A percentile compares a stretch with the other conserved stretches of the same genome.
Conservation (phyloP, 2,329 filamentous ascomycete genomes). For the Talaromyces marneffei region DNA sequence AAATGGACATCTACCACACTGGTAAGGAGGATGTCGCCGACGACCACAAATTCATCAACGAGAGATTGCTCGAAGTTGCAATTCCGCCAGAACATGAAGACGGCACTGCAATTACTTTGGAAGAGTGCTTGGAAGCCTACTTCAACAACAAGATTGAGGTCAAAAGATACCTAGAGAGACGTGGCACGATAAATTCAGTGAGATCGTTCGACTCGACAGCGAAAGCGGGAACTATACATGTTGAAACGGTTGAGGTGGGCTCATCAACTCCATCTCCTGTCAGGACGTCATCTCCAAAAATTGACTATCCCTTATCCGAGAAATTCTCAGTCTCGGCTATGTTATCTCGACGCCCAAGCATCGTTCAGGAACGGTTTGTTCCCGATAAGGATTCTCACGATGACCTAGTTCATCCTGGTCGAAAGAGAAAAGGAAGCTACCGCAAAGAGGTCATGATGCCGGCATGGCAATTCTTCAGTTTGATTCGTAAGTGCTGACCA, state of each 20-base stretch:
- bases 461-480: constrained; percentile 93
- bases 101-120: constrained; percentile 67
- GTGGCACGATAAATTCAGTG: constrained; percentile 50
- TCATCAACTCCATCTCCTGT: constrained; percentile 31
- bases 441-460: constrained; percentile 87
- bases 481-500: constrained; percentile 64
- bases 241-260: constrained; percentile 41
- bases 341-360: constrained; percentile 33
- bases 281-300: constrained; percentile 19
- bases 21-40: constrained; percentile 76
- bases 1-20: constrained; percentile 91
- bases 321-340: constrained; percentile 21
- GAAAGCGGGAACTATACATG: constrained; percentile 35
- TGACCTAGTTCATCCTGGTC: constrained; percentile 18
- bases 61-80: constrained; percentile 81
- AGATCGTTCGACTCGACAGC: constrained; percentile 32
- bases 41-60: constrained; percentile 92
- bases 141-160: constrained; percentile 95
- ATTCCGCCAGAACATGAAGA: constrained; percentile 68
- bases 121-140: constrained; percentile 87
- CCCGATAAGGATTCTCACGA: constrained; percentile 41
- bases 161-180: constrained; percentile 63
- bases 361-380: constrained; percentile 41
- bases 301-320: constrained; percentile 24
- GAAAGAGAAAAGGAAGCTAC: constrained; percentile 37